phyloP scores from a whole-genome alignment of 257 asterid genomes.

The Primulina eburnea region DNA sequence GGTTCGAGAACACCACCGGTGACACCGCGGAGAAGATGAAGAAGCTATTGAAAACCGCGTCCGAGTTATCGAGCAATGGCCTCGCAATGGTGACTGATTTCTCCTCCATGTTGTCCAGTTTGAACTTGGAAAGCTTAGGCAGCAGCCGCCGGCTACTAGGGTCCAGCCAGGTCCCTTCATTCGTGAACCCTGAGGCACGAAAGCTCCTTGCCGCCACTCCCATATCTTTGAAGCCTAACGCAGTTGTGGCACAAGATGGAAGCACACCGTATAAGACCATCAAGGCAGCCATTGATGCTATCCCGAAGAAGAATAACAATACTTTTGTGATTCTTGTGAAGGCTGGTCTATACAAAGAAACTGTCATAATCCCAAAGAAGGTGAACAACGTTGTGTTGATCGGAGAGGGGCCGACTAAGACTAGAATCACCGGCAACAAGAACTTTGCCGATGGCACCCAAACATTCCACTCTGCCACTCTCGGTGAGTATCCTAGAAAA shows the following conservation, averaged over 20 bases:
- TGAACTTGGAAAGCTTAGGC: slow-evolving; percentile 30
- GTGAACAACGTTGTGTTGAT: slow-evolving; percentile 44
- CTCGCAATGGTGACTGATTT: slow-evolving; percentile 51
- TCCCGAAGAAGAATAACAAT: slow-evolving; percentile 32
- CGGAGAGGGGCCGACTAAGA: slow-evolving; percentile 64
- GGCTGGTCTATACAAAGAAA: slow-evolving; percentile 61
- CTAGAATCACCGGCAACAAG: slow-evolving; percentile 47
- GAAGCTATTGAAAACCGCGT: slow-evolving; percentile 41
- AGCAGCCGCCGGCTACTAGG: slow-evolving; percentile 29
- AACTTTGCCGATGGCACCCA: slow-evolving; percentile 37
- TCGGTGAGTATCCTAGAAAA: slow-evolving; percentile 29
- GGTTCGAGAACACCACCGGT: slow-evolving; percentile 55
- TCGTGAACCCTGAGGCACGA: slow-evolving; percentile 25
- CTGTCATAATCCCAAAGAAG: slow-evolving; percentile 35
- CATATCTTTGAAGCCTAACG: slow-evolving; percentile 31
- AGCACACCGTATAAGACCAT: slow-evolving; percentile 55
- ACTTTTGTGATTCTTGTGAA: slow-evolving; percentile 42
- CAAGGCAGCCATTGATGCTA: slow-evolving; percentile 37
- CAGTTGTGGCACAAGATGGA: slow-evolving; percentile 64
- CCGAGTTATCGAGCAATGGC: slow-evolving; percentile 53
- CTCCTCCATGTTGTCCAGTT: slow-evolving; percentile 29
- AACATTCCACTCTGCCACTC: slow-evolving; percentile 49
- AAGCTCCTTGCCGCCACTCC: slow-evolving; percentile 34
- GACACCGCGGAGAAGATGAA: slow-evolving; percentile 57
- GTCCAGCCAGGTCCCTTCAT: slow-evolving; percentile 8